Conservation (phyloP, 352 stramenopile genomes). For the Globisporangium nagaii region DNA sequence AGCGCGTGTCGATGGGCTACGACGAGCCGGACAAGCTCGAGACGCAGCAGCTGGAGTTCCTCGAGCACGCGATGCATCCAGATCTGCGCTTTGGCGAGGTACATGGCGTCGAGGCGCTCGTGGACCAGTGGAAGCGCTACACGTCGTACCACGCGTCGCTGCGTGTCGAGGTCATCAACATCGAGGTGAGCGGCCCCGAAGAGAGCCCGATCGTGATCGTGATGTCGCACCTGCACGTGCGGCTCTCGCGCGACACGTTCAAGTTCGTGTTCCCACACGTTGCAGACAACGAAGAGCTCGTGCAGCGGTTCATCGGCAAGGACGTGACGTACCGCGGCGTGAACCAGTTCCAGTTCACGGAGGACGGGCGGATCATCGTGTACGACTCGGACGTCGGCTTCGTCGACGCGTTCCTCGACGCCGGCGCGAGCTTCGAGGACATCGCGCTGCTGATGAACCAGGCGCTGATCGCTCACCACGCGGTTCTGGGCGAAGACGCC, state of each 20-base stretch:
- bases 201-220: conserved; percentile 43
- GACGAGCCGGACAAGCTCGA: conserved; percentile 10
- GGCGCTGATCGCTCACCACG: conserved; percentile 24
- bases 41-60: conserved; percentile 24
- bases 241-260: conserved; percentile 47
- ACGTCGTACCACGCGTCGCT: conserved; percentile 30
- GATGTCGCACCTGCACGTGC: conserved; percentile 35
- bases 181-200: conserved; percentile 35
- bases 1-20: conserved; percentile 20
- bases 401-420: conserved; percentile 33
- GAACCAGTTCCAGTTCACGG: conserved; percentile 50
- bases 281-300: conserved; percentile 36
- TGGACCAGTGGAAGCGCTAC: conserved; percentile 45
- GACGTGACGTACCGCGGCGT: conserved; percentile 41
- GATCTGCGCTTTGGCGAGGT: conserved; percentile 25
- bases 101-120: conserved; percentile 17
- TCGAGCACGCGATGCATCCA: conserved; percentile 31
- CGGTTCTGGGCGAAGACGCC: conserved; percentile 4
- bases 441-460: conserved; percentile 45
- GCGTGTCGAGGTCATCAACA: conserved; percentile 21
- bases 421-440: conserved; percentile 35
- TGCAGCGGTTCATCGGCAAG: conserved; percentile 34
- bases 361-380: conserved; percentile 31
- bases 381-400: conserved; percentile 65
- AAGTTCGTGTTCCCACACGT: conserved; percentile 56